Evolutionary conservation across 2,329 filamentous ascomycete species (phyloP).

Genomic region (Macroventuria anomochaeta): DNA sequence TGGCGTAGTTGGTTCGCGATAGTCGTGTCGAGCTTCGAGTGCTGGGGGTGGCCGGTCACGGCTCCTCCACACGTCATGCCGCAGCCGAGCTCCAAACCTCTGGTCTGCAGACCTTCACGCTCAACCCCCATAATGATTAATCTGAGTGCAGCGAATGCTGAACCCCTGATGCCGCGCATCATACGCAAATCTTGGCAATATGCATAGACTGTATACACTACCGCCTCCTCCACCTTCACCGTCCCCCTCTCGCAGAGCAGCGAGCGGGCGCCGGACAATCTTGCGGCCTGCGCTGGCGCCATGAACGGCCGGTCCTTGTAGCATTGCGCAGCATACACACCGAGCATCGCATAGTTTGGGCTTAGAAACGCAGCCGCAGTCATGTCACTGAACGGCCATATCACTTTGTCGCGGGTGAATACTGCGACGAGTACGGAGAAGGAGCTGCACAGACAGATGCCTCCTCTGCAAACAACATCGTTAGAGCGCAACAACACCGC

Average conservation of each 20-base stretch:
- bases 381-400: conserved; percentile 18
- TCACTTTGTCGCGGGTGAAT: conserved; percentile 14
- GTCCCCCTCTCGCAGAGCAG: conserved; percentile 19
- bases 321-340: conserved; percentile 20
- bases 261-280: conserved; percentile 25
- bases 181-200: conserved; percentile 20
- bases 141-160: conserved; percentile 1
- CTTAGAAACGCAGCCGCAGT: background rate
- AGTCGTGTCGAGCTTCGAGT: conserved; percentile 9
- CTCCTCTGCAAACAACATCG: conserved; percentile 34
- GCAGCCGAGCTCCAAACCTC: background rate
- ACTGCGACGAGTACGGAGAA: conserved; percentile 32
- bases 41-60: conserved; percentile 4
- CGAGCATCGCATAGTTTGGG: conserved; percentile 8
- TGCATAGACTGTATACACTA: conserved; percentile 24
- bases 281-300: conserved; percentile 26
- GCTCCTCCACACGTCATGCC: conserved; percentile 16
- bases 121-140: background rate
- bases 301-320: conserved; percentile 25
- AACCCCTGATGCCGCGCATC: conserved; percentile 10
- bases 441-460: conserved; percentile 38
- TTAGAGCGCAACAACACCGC: conserved; percentile 26
- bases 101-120: conserved; percentile 3
- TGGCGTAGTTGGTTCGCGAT: conserved; percentile 13
- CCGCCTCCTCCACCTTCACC: conserved; percentile 7